Evolutionary conservation across 768 basidiomycete species (phyloP), one percentile per base, ranked within the genome.

Genomic region (Suillus subalutaceus): DNA sequence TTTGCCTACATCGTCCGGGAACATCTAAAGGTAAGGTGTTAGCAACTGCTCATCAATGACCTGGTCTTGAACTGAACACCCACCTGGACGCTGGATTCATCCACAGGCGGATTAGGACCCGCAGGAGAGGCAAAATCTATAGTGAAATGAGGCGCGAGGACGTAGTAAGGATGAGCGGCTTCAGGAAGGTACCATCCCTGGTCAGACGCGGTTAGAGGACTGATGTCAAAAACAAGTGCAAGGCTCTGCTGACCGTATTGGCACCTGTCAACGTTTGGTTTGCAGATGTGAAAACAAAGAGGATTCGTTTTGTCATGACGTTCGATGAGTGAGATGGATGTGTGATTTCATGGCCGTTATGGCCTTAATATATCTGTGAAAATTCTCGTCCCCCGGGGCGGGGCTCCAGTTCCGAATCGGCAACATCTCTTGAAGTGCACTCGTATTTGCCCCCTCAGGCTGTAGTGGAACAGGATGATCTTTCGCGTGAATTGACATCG

Each of bases 181-280:
- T 94, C 92, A 6, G 91, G 89, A 38, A 92, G 82, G 76, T 87
- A 93, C 88, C 88, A 92, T 26, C 91, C 91, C 89, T 90, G 65
- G 37, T 61, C n/a, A 30, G 44, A 43, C 52, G 56, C 26, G 26
- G 40, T 46, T 38, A 62, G 20, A 43, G 46, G 64, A 55, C 30
- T 57, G 20, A 65, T 38, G 53, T 20, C 46, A 43, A 10, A 23
- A 64, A 32, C n/a, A 16, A 55, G 55, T 15, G 16, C 10, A 52
- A 20, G n/a, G 58, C 44, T 41, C 38, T 6, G 66, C 82, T 72
- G 73, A 88, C 88, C 13, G 85, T 89, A n/a, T 74, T 77, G 0
- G 62, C 70, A 26, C 84, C 87, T 18, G 79, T 82, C 23, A 90
- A 79, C 30, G 84, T 83, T 74, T 84, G 86, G 73, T 86, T 75